Percentiles rank a stretch among this genome's conserved stretches.
Conservation (phyloP, 257 asterid genomes). For the Buddleja alternifolia region DNA sequence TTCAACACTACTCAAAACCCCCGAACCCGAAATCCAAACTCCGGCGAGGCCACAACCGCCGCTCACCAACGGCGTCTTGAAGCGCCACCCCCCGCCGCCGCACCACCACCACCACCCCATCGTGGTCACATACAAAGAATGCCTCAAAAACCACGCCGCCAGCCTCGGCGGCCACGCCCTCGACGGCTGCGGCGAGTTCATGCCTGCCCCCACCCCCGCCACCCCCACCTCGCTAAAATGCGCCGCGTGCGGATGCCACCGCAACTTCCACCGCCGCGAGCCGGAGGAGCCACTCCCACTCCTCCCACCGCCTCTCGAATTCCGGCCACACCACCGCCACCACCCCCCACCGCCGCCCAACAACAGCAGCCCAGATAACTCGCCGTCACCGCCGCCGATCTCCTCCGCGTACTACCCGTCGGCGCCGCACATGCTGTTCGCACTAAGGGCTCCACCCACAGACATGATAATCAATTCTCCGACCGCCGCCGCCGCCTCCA, state of each 20-base stretch:
- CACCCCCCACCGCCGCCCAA: constrained; percentile 55
- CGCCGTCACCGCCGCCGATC: constrained; percentile 59
- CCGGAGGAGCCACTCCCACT: constrained; percentile 40
- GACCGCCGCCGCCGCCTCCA: neutral
- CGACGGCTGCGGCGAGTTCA: constrained; percentile 68
- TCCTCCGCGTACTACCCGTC: constrained; percentile 56
- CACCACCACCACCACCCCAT: constrained; percentile 40
- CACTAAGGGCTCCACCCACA: constrained; percentile 45
- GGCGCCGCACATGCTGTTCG: constrained; percentile 62
- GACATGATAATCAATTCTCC: constrained; percentile 25
- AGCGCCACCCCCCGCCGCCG: constrained; percentile 54
- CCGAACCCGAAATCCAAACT: constrained; percentile 41
- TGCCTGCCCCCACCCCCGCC: constrained; percentile 42
- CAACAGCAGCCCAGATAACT: constrained; percentile 37
- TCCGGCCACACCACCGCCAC: constrained; percentile 79
- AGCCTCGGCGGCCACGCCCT: constrained; percentile 52
- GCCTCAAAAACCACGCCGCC: constrained; percentile 63
- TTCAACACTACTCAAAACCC: constrained; percentile 39
- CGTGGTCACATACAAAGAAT: constrained; percentile 48
- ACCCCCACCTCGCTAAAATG: constrained; percentile 49
- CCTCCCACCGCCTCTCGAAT: constrained; percentile 57
- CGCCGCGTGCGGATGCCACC: constrained; percentile 69
- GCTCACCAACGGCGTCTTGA: constrained; percentile 48
- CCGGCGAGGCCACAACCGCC: constrained; percentile 33
- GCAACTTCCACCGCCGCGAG: constrained; percentile 69